Evolutionary conservation across 2,329 filamentous ascomycete species (phyloP).

Genomic region (Orbilia oligospora): DNA sequence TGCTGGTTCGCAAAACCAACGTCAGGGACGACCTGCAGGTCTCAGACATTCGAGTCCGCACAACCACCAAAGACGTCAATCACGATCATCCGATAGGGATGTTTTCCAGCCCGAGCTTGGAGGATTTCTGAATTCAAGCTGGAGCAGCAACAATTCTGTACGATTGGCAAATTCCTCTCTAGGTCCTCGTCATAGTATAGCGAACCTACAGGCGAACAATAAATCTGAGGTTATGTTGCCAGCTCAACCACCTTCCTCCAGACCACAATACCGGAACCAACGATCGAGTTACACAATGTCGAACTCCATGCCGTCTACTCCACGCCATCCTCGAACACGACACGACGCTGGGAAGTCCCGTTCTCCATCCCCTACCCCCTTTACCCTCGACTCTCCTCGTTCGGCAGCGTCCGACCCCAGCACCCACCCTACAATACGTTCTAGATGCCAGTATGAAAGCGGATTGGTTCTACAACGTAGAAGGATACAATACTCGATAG

Average conservation of each 20-base stretch:
- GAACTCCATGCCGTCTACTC: slow-evolving; percentile 92
- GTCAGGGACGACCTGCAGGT: slow-evolving; percentile 53
- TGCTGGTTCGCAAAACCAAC: slow-evolving; percentile 30
- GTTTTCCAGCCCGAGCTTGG: slow-evolving; percentile 45
- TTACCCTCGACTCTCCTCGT: slow-evolving; percentile 83
- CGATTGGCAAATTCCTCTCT: slow-evolving; percentile 49
- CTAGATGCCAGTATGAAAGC: slow-evolving; percentile 89
- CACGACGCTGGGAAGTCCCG: slow-evolving; percentile 79
- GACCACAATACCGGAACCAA: slow-evolving; percentile 67
- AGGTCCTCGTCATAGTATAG: slow-evolving; percentile 52
- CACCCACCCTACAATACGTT: slow-evolving; percentile 78
- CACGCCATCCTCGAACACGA: slow-evolving; percentile 83
- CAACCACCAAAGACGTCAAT: slow-evolving; percentile 57
- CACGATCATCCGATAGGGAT: slow-evolving; percentile 57
- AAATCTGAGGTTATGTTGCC: slow-evolving; percentile 46
- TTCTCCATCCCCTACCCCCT: slow-evolving; percentile 82
- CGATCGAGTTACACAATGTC: slow-evolving; percentile 74
- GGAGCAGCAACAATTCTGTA: slow-evolving; percentile 41
- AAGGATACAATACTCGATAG: slow-evolving; percentile 91
- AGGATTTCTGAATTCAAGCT: slow-evolving; percentile 41
- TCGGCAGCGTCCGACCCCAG: slow-evolving; percentile 88
- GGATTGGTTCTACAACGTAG: slow-evolving; percentile 84
- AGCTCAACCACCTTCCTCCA: slow-evolving; percentile 29
- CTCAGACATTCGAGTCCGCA: slow-evolving; percentile 57
- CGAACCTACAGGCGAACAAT: slow-evolving; percentile 52